Percentiles rank a stretch among this genome's conserved stretches.
Conservation (phyloP, 2,329 filamentous ascomycete genomes). For the Fusarium decemcellulare region DNA sequence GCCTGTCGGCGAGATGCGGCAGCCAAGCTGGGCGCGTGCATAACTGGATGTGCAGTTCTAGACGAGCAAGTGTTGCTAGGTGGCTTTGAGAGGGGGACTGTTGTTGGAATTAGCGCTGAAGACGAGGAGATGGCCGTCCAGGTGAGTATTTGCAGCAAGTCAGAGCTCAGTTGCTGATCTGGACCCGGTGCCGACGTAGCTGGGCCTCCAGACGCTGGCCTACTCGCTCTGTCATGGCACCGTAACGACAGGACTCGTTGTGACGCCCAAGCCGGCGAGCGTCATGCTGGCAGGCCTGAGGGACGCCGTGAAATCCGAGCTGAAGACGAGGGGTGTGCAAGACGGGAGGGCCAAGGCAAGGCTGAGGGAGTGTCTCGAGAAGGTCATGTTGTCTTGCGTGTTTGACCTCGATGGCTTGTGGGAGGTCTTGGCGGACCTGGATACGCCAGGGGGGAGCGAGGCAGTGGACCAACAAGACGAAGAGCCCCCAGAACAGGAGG, state of each 20-base stretch:
- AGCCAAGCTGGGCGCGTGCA: slow-evolving; percentile 48
- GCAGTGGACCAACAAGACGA: neutral
- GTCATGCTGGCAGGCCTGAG: slow-evolving; percentile 59
- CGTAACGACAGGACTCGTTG: slow-evolving; percentile 55
- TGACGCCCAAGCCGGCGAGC: slow-evolving; percentile 63
- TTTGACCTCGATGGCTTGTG: slow-evolving; percentile 72
- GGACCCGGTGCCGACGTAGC: slow-evolving; percentile 42
- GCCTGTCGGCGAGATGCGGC: slow-evolving; percentile 51
- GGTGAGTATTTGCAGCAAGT: slow-evolving; percentile 50
- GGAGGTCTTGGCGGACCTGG: slow-evolving; percentile 69
- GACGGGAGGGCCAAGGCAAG: slow-evolving; percentile 35
- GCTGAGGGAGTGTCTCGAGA: slow-evolving; percentile 59
- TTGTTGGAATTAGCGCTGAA: slow-evolving; percentile 69
- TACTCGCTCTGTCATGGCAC: slow-evolving; percentile 52
- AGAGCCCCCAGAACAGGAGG: neutral
- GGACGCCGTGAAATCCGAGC: slow-evolving; percentile 56
- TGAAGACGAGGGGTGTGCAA: slow-evolving; percentile 37
- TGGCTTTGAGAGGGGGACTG: slow-evolving; percentile 64
- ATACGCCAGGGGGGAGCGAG: slow-evolving; percentile 56
- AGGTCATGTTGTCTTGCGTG: slow-evolving; percentile 67
- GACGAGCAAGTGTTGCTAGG: slow-evolving; percentile 64
- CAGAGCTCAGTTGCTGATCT: slow-evolving; percentile 19
- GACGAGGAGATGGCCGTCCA: slow-evolving; percentile 63
- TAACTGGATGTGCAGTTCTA: slow-evolving; percentile 63
- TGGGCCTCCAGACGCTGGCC: slow-evolving; percentile 65